Evolutionary conservation across 768 basidiomycete species (phyloP).

Genomic region (Macrocybe gigantea): DNA sequence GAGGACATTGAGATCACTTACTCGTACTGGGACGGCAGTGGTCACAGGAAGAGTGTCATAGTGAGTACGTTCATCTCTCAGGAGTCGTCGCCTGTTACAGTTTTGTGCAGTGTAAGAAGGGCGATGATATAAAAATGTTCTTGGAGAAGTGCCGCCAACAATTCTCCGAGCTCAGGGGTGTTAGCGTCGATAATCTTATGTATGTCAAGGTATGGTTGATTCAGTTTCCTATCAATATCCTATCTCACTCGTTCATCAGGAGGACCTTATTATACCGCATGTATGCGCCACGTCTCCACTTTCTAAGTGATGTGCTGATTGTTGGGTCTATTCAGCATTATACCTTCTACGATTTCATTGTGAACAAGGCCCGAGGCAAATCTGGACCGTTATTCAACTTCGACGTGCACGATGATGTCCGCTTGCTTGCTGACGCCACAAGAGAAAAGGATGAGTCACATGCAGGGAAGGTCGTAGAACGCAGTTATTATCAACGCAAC

Average conservation of each 20-base stretch:
- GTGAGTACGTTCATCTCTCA: constrained; percentile 41
- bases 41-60: constrained; percentile 86
- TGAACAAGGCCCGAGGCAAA: constrained; percentile 98
- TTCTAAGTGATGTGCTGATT: neutral
- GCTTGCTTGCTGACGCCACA: constrained; percentile 89
- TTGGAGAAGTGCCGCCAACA: constrained; percentile 91
- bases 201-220: constrained; percentile 76
- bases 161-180: constrained; percentile 85
- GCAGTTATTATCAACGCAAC: constrained; percentile 92
- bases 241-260: constrained; percentile 37
- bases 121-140: constrained; percentile 82
- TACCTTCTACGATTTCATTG: constrained; percentile 97
- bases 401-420: constrained; percentile 98
- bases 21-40: constrained; percentile 98
- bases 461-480: constrained; percentile 96
- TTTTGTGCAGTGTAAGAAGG: constrained; percentile 84
- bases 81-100: neutral
- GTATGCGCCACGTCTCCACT: constrained; percentile 36
- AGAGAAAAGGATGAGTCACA: constrained; percentile 98
- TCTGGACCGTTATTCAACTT: constrained; percentile 98
- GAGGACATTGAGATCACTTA: constrained; percentile 89
- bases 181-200: constrained; percentile 96
- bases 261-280: constrained; percentile 96
- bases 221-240: neutral
- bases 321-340: constrained; percentile 60